Conservation (phyloP, 2,329 filamentous ascomycete genomes). For the Calonectria naviculata region DNA sequence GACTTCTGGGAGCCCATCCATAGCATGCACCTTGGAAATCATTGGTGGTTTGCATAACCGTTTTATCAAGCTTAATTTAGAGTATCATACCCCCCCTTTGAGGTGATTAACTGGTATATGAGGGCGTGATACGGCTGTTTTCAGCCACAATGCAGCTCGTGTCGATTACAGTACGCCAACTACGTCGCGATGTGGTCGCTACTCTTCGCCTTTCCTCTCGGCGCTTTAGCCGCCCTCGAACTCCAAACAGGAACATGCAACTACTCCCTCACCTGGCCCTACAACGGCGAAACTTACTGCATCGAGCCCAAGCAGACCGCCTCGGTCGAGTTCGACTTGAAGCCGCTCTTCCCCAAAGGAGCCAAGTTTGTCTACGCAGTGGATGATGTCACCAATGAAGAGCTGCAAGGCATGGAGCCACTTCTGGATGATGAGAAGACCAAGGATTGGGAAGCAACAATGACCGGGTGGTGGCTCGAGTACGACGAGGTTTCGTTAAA, state of each 20-base stretch:
- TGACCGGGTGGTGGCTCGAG: constrained; percentile 14
- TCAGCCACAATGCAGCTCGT: not conserved
- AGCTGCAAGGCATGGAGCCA: not conserved
- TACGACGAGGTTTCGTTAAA: not conserved
- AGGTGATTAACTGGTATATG: not conserved
- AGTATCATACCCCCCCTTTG: not conserved
- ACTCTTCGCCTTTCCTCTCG: not conserved
- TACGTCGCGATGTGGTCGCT: not conserved
- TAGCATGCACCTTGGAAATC: not conserved
- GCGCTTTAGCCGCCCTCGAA: not conserved
- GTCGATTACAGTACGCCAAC: not conserved
- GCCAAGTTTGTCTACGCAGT: constrained; percentile 7
- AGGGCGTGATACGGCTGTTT: not conserved
- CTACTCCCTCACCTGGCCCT: not conserved
- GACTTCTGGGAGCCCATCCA: not conserved
- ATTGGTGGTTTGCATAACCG: not conserved
- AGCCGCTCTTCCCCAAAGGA: not conserved
- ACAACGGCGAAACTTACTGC: constrained; percentile 4
- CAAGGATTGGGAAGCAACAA: not conserved
- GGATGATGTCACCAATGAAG: not conserved
- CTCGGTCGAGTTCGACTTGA: not conserved
- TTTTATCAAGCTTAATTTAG: not conserved
- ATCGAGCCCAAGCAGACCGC: not conserved
- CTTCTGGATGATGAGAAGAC: not conserved
- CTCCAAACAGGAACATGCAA: constrained; percentile 8